Base-by-base conservation (phyloP, 1,139 yeast genomes). In the Dujonia santamariae region DNA sequence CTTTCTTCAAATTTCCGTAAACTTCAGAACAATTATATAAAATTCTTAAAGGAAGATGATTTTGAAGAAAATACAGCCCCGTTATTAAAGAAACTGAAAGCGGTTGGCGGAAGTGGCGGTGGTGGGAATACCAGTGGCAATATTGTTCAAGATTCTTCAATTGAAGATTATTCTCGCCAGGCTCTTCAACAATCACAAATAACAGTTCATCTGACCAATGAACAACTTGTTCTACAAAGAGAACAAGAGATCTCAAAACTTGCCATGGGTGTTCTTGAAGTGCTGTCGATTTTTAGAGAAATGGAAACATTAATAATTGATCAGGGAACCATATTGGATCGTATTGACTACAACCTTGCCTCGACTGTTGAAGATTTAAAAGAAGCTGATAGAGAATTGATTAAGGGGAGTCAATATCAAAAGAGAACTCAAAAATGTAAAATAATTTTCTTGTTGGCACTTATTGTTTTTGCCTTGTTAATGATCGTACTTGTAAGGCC, bases 221-320 rank as follows among this genome's bases (percentile, higher is more conserved):
- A 71, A 36, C 63, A 67, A 34, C 57, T 67, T 38, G 61, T 85
- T 27, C 73, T 79, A 37, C 88, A 84, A 45, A 70, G 98, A 38
- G 98, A 92, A 53, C 75, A 78, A 36, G 98, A 92, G 51, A 92
- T 94, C 32, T 83, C 85, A 19, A 84, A 83, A 47, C 72, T 94
- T 37, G 97, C 98, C 3, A 87, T 86, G 69, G 96, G 97, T 30
- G 95, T 92, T 28, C 65, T 92, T 22, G 99, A 92, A 56, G 85
- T 92, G 2, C 85, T 94, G 29, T 87, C 94, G 2, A 92, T 94
- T 36, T 92, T 92, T 63, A 84, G 85, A 54, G 97, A 94, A 52
- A 77, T 92, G 75, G 97, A 94, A 50, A 77, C 80, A 21, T 71
- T 94, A 71, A 88, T 92, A 32, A 85, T 92, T 39, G 97, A 94